Evolutionary conservation across 2,329 filamentous ascomycete genomes (phyloP).

Genomic region (Diplodia scrobiculata): DNA sequence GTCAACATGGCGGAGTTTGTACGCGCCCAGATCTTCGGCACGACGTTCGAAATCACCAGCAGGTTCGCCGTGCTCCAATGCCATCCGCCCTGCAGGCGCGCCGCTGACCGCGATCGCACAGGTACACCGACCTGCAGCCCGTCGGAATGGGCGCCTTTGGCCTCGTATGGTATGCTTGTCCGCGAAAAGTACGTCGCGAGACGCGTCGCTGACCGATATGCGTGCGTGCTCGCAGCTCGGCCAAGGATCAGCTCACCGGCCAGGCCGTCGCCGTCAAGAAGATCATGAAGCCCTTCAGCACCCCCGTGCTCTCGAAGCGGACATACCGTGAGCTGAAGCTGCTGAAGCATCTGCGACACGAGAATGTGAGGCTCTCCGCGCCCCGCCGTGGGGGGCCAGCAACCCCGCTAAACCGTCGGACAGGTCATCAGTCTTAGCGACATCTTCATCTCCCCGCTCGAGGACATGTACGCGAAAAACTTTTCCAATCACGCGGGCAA

Average conservation of each 20-base stretch:
- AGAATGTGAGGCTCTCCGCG: conserved; percentile 69
- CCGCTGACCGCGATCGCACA: conserved; percentile 45
- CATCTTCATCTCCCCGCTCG: conserved; percentile 98
- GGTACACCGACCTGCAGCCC: conserved; percentile 96
- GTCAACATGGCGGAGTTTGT: conserved; percentile 96
- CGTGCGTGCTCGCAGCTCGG: conserved; percentile 61
- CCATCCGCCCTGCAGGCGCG: conserved; percentile 33
- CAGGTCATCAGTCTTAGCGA: conserved; percentile 95
- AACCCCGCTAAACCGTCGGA: conserved; percentile 14
- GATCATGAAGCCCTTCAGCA: conserved; percentile 99
- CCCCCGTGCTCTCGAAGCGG: conserved; percentile 94
- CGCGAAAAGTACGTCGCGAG: conserved; percentile 21
- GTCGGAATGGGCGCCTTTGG: conserved; percentile 99
- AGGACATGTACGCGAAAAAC: conserved; percentile 77
- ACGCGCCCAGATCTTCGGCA: conserved; percentile 98
- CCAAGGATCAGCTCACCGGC: conserved; percentile 94
- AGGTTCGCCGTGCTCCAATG: conserved; percentile 61
- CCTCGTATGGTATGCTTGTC: conserved; percentile 76
- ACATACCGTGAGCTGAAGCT: conserved; percentile 98
- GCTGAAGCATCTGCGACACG: conserved; percentile 92
- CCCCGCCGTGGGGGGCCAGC: conserved; percentile 16
- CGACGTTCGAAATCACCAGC: conserved; percentile 99
- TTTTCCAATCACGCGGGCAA: conserved; percentile 15
- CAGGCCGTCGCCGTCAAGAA: conserved; percentile 99
- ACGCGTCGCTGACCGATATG: conserved; percentile 26